Percentiles rank a stretch among this genome's conserved stretches.
phyloP scores from a whole-genome alignment of 768 basidiomycete genomes.

The Russula emetica region DNA sequence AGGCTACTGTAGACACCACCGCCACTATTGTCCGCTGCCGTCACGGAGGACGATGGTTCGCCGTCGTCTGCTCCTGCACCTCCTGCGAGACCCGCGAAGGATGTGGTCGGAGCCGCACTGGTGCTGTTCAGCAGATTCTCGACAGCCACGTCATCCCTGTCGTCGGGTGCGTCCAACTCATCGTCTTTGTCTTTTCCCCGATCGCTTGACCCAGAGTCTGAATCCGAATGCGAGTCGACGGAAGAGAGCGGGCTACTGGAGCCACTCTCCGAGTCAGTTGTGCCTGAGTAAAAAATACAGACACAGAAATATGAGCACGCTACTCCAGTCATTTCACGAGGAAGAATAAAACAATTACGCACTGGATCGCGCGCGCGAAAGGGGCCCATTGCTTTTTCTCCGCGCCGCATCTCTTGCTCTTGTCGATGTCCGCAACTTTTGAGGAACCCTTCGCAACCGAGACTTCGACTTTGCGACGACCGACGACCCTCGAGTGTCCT shows the following conservation, averaged over 20 bases:
- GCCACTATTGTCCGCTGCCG: neutral
- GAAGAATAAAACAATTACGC: neutral
- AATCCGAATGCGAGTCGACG: neutral
- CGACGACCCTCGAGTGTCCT: neutral
- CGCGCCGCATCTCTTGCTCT: neutral
- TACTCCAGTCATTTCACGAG: neutral
- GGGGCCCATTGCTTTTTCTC: neutral
- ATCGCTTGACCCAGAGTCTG: neutral
- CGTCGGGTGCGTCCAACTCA: conserved; percentile 14
- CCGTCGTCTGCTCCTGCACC: neutral
- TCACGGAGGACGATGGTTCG: conserved; percentile 18
- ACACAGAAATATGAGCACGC: neutral
- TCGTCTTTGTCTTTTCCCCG: neutral
- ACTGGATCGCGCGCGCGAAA: neutral
- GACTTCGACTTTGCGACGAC: neutral
- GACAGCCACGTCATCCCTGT: conserved; percentile 22
- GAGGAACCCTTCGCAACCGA: neutral
- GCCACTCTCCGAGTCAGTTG: neutral
- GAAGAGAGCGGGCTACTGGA: conserved; percentile 22
- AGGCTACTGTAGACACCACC: neutral
- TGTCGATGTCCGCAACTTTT: neutral
- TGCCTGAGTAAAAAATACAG: neutral
- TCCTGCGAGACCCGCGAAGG: neutral
- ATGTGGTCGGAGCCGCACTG: neutral
- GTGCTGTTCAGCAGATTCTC: conserved; percentile 18